A percentile compares a stretch with the other conserved stretches of the same genome.
phyloP scores from a whole-genome alignment of 164 flowering plant genomes.

The Stephania cephalantha region DNA sequence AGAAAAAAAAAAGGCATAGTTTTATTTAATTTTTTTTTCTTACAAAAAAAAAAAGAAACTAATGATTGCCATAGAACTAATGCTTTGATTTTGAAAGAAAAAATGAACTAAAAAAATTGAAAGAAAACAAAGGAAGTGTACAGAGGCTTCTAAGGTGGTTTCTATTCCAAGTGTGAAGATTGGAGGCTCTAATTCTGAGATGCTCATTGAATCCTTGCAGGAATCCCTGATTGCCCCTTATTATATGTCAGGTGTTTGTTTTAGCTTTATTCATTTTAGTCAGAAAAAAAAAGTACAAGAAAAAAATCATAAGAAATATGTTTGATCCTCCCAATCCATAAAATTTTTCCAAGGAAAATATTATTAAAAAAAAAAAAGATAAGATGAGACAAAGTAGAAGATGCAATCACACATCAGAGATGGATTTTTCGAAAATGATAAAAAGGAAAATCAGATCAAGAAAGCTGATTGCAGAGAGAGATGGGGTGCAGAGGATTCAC shows the following conservation, averaged over 20 bases:
- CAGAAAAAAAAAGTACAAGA: conserved; percentile 2
- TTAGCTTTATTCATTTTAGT: not conserved
- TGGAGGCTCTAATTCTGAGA: not conserved
- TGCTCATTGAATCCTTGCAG: conserved; percentile 17
- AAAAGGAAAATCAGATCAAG: conserved; percentile 29
- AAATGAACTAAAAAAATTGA: too few species aligned
- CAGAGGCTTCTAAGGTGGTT: not conserved
- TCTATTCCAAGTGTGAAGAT: not conserved
- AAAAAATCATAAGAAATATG: not conserved
- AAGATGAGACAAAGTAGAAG: conserved; percentile 20
- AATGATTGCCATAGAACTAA: too few species aligned
- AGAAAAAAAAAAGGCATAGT: too few species aligned
- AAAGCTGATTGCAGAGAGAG: conserved; percentile 21
- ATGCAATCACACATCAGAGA: conserved; percentile 21
- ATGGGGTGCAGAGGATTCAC: conserved; percentile 16
- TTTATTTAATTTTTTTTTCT: too few species aligned
- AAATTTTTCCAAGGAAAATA: not conserved
- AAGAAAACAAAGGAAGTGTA: too few species aligned
- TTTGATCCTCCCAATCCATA: not conserved
- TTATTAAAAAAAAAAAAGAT: conserved; percentile 6
- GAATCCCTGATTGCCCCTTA: conserved; percentile 29
- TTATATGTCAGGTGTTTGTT: conserved; percentile 11
- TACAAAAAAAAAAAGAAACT: too few species aligned
- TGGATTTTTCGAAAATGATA: conserved; percentile 39
- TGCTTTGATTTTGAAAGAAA: too few species aligned